Base-by-base conservation (phyloP, 306 rosid species). In the Lathyrus tuberosus region DNA sequence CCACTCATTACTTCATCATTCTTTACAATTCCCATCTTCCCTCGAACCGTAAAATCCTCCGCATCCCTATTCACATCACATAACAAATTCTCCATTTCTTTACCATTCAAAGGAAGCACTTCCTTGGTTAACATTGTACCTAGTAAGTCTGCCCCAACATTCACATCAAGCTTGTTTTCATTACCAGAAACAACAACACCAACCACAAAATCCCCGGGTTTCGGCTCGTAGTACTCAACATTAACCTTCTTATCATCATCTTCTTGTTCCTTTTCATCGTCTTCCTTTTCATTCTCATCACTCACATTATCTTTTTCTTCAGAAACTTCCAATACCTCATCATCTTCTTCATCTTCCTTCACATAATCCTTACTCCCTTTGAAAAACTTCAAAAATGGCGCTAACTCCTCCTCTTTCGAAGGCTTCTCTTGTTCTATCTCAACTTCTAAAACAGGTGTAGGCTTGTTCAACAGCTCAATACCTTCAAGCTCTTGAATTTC, bases 121-220 rank as follows among this genome's bases (percentile, higher is more conserved):
- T 94, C 98, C 85, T 94, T 94, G 4, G 98, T 94, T 85, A 94
- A 82, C 98, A 94, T 91, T 57, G 95, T 87, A 31, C 96, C 98
- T 54, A 94, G 54, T n/a, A 88, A 72, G 68, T 94, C 96, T 6
- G 98, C 97, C 41, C 98, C 98, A 3, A 94, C 84, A 71, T 84
- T 87, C 28, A 94, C 80, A 70, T 94, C 98, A 41, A 94, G 92
- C 79, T 84, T 94, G 81, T 94, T 87, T 67, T 90, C 97, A 64
- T 91, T 88, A 6, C 96, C 98, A 0, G 97, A 94, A 79, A 94
- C 96, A 38, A 94, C 98, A 69, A 88, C 91, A 15, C 95, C 98
- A 40, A 94, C 92, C 61, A 86, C 97, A 73, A 86, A 85, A 83
- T 94, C 97, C 15, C 98, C 98, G 0, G 92, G 91, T 81, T 88